Conservation (phyloP, 1,139 yeast species). For the Hyphopichia burtonii region DNA sequence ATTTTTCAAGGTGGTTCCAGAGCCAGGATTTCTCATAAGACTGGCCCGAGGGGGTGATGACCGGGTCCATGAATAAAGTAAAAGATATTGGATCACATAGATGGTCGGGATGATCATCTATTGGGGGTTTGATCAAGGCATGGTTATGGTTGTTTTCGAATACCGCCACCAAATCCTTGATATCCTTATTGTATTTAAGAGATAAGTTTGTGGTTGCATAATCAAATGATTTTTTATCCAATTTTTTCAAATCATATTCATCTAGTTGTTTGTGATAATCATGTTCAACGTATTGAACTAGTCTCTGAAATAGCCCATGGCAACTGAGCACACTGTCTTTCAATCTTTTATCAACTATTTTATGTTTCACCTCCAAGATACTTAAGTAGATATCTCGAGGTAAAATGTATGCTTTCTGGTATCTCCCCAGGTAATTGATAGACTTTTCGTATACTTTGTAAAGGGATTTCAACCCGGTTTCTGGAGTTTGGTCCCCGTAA, state of each 20-base stretch:
- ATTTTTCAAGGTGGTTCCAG: conserved; percentile 33
- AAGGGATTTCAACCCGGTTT: conserved; percentile 25
- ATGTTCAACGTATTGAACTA: conserved; percentile 19
- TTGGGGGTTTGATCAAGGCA: conserved; percentile 4
- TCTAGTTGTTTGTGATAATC: conserved; percentile 16
- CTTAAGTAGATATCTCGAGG: conserved; percentile 18
- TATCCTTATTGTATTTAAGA: conserved; percentile 18
- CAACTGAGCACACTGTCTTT: conserved; percentile 2
- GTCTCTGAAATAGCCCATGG: conserved; percentile 23
- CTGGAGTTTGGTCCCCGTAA: conserved; percentile 21
- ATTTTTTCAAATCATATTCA: conserved; percentile 9
- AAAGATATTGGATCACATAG: conserved; percentile 49
- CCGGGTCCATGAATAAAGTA: conserved; percentile 46
- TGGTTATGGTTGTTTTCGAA: conserved; percentile 22
- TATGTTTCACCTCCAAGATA: conserved; percentile 15
- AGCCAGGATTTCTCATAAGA: conserved; percentile 45
- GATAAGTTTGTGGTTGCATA: conserved; percentile 20
- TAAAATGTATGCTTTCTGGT: conserved; percentile 7
- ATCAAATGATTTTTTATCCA: conserved; percentile 14
- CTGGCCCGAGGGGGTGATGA: conserved; percentile 49
- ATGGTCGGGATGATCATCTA: conserved; percentile 40
- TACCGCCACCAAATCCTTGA: conserved; percentile 19
- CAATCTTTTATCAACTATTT: conserved; percentile 13
- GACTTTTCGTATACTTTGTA: conserved; percentile 28
- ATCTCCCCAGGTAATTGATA: conserved; percentile 22